A percentile compares a stretch with the other conserved stretches of the same genome.
Evolutionary conservation across 345 rosid genomes (phyloP).

Genomic region (Eucalyptus caleyi): DNA sequence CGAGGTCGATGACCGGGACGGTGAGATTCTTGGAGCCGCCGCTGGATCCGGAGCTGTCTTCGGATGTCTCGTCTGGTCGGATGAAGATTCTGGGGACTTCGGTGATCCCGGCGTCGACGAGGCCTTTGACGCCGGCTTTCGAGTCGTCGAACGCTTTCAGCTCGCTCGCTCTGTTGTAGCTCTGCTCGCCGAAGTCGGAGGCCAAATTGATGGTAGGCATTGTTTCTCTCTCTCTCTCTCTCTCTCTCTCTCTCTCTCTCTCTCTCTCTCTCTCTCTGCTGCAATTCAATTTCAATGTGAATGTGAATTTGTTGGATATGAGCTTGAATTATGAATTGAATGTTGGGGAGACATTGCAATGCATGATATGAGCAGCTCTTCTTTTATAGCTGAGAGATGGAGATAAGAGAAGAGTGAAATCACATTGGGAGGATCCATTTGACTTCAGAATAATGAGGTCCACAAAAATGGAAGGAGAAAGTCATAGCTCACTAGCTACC

Average conservation of each 20-base stretch:
- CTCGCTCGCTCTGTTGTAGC: not conserved
- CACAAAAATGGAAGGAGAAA: not conserved
- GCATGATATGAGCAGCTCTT: not conserved
- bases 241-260: no score
- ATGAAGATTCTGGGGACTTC: not conserved
- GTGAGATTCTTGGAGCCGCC: not conserved
- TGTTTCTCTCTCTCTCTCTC: not conserved
- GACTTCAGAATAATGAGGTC: not conserved
- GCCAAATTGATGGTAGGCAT: not conserved
- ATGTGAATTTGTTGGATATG: not conserved
- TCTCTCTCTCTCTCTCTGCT: no score
- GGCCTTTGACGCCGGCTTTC: not conserved
- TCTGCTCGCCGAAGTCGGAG: not conserved
- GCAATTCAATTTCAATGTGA: not conserved
- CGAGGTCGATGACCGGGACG: slow-evolving; percentile 19
- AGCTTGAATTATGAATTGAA: not conserved
- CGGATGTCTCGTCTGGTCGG: not conserved
- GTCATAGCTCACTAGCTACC: no score
- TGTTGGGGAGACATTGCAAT: not conserved
- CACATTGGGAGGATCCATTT: not conserved
- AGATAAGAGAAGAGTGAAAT: not conserved
- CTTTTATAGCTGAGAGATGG: not conserved
- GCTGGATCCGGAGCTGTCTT: not conserved
- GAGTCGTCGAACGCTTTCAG: not conserved
- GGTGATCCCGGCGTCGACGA: not conserved